Percentiles rank a stretch among this genome's conserved stretches.
phyloP scores from a whole-genome alignment of 345 rosid genomes.

The Cardamine occulta region DNA sequence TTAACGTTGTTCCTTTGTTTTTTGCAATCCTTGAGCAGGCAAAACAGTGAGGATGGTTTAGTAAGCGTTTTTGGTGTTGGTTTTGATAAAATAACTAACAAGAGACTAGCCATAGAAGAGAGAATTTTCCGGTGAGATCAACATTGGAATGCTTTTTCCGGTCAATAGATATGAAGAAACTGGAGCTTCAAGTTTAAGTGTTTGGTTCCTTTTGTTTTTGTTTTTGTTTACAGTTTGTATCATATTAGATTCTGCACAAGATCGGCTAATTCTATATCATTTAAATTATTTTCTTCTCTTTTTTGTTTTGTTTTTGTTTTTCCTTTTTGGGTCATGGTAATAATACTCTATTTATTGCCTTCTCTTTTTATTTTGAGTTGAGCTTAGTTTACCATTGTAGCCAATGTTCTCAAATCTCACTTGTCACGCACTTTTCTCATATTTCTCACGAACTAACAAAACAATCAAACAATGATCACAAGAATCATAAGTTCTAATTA shows the following conservation, averaged over 20 bases:
- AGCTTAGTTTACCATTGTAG: neutral
- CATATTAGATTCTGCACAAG: conserved; percentile 13
- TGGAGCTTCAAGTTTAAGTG: neutral
- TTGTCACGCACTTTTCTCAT: neutral
- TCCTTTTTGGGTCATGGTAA: neutral
- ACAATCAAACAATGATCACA: neutral
- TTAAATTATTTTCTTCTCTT: no score
- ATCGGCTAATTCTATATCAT: neutral
- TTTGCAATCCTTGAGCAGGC: conserved; percentile 33
- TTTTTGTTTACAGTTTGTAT: neutral
- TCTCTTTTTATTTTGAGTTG: neutral
- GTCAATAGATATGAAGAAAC: conserved; percentile 19
- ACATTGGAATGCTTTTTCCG: neutral
- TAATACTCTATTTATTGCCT: conserved; percentile 7
- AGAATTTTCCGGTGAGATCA: neutral
- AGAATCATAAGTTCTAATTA: no score
- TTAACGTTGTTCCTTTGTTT: neutral
- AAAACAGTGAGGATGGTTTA: conserved; percentile 26
- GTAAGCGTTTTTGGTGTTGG: neutral
- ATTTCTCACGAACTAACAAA: neutral
- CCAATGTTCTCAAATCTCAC: neutral
- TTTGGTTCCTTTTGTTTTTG: neutral
- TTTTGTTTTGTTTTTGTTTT: no score
- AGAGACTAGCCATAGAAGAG: no score
- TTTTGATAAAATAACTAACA: conserved; percentile 2